Base-by-base conservation (phyloP, 768 basidiomycete genomes). In the Leccinum longicurvipes region DNA sequence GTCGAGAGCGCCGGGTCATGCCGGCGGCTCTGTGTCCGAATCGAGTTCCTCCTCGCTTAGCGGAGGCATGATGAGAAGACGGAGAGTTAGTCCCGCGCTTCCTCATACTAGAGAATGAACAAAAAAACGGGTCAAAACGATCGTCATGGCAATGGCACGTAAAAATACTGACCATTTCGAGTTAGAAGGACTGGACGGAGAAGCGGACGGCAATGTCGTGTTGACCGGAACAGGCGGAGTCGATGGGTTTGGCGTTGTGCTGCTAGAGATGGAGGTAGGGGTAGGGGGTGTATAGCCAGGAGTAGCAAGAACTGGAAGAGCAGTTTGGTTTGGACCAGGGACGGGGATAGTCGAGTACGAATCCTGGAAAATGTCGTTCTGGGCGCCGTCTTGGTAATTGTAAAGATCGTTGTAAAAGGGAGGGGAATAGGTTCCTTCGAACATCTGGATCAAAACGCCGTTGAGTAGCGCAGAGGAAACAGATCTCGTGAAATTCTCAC, bases 301-400 rank as follows among this genome's bases (percentile, higher is more conserved):
- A 12, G 3, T 27, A 29, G 56, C 59, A 14, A 51, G 49, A n/a
- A 65, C 56, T 10, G 68, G 69, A 36, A 71, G 58, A 0, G 3
- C 59, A 1, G 60, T 69, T 50, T 70, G 68, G 41, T 67, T 55
- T 3, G 80, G 79, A 0, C 77, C 75, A 19, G 80, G 81, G 9
- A 68, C 63, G 0, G 80, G 81, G 1, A 82, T 65, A 29, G 48
- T 72, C 47, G 51, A 53, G 61, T 86, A 85, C 2, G 78, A 85
- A 64, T 83, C 78, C 50, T 75, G 71, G 67, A 91, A 89, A 57
- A 90, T 89, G 67, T 90, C 87, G 51, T 79, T 66, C 66, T 93
- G 90, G 0, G 87, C 74, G 9, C 90, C 89, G 63, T 91, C 83
- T 10, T 59, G 55, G 69, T 88, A 91, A 64, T 85, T 85, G 76